These are phyloP conservation scores for Melanogaster broomeanus DNA, from an alignment of 768 basidiomycete species.

Conservation along the genomic window DNA sequence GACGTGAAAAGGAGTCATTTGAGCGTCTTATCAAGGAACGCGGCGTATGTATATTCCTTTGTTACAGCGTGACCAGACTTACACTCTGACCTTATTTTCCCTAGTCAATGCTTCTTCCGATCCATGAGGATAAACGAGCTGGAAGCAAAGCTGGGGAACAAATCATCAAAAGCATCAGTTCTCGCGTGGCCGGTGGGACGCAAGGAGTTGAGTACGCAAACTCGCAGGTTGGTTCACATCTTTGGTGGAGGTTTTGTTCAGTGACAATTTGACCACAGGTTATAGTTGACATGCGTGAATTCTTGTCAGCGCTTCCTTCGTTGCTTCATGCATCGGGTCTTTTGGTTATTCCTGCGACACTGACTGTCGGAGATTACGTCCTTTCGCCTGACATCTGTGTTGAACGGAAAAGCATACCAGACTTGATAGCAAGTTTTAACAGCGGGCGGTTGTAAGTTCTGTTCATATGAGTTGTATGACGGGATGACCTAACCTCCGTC, in stretches of 20 bases:
- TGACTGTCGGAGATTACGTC: conserved; percentile 96
- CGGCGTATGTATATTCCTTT: conserved; percentile 57
- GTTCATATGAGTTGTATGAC: background rate
- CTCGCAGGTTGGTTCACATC: conserved; percentile 52
- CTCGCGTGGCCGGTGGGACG: conserved; percentile 86
- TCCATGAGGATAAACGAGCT: conserved; percentile 61
- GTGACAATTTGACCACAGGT: conserved; percentile 51
- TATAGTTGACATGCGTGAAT: conserved; percentile 96
- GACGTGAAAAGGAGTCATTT: conserved; percentile 93
- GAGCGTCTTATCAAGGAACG: conserved; percentile 91
- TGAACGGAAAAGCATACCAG: conserved; percentile 92
- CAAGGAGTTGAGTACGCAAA: conserved; percentile 62
- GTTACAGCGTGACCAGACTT: background rate
- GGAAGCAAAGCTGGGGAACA: conserved; percentile 47
- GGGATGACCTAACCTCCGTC: conserved; percentile 1
- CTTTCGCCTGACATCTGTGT: conserved; percentile 94
- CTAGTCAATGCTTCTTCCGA: conserved; percentile 88
- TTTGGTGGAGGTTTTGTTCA: background rate
- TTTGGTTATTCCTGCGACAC: conserved; percentile 84
- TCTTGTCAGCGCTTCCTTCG: conserved; percentile 89
- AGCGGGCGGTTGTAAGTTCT: conserved; percentile 85
- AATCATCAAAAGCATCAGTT: conserved; percentile 78
- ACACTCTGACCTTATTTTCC: background rate
- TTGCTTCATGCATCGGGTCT: conserved; percentile 82
- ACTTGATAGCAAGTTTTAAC: conserved; percentile 91